A percentile compares a stretch with the other conserved stretches of the same genome.
Conservation (phyloP, 2,329 filamentous ascomycete genomes). For the Dactylella cylindrospora region DNA sequence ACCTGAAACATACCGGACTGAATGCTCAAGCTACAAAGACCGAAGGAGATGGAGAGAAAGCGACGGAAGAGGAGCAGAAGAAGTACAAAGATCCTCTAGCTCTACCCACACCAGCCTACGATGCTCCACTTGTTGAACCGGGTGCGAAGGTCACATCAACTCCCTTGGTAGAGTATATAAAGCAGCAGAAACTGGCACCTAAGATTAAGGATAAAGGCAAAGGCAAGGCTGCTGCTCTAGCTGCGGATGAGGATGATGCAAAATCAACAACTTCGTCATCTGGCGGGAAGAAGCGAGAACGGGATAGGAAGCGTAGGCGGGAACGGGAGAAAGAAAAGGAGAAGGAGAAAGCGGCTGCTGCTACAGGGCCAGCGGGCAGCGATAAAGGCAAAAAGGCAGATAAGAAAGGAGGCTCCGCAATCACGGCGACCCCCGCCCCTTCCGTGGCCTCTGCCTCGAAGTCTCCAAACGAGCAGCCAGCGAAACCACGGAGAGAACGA, state of each 20-base stretch:
- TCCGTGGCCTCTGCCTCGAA: conserved; percentile 34
- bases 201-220: conserved; percentile 48
- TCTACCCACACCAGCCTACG: conserved; percentile 44
- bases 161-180: conserved; percentile 83
- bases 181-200: conserved; percentile 82
- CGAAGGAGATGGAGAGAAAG: conserved; percentile 57
- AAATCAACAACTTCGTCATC: conserved; percentile 34
- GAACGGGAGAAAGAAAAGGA: conserved; percentile 49
- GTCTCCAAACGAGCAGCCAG: conserved; percentile 58
- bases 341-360: conserved; percentile 12
- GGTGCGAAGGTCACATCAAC: conserved; percentile 72
- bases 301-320: conserved; percentile 37
- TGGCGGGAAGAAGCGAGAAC: conserved; percentile 34
- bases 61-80: conserved; percentile 54
- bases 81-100: conserved; percentile 46
- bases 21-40: conserved; percentile 58
- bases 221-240: conserved; percentile 30
- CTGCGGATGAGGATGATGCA: conserved; percentile 33
- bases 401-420: conserved; percentile 26
- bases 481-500: conserved; percentile 54
- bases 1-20: conserved; percentile 69
- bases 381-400: conserved; percentile 23
- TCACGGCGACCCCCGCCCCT: conserved; percentile 3
- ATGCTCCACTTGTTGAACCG: conserved; percentile 42
- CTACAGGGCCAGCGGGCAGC: conserved; percentile 6